These are phyloP conservation scores for Artomyces pyxidatus DNA, from an alignment of 768 basidiomycete species.

Conservation along the genomic window DNA sequence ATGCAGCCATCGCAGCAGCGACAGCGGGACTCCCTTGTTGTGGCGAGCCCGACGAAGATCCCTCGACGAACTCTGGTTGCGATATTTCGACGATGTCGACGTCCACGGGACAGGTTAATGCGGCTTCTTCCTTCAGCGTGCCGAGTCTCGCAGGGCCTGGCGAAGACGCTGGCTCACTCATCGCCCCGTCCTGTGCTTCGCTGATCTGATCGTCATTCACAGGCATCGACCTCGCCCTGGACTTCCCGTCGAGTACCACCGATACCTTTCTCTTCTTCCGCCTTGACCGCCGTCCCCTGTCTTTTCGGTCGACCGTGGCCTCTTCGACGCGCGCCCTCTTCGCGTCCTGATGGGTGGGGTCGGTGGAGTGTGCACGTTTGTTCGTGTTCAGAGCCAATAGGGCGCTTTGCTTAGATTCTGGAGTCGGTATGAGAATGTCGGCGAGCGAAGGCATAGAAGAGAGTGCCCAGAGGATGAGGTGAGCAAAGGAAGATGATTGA, in stretches of 20 bases:
- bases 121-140: too few species aligned
- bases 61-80: slow-evolving; percentile 1
- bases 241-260: slow-evolving; percentile 7
- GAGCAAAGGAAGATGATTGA: too few species aligned
- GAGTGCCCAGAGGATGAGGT: too few species aligned
- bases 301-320: slow-evolving; percentile 10
- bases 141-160: background rate
- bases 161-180: background rate
- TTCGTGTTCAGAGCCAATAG: too few species aligned
- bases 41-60: background rate
- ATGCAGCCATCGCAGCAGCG: too few species aligned
- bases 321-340: background rate
- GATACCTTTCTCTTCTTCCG: slow-evolving; percentile 22
- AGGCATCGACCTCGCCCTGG: background rate
- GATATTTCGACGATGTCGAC: too few species aligned
- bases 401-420: background rate
- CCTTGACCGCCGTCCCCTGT: slow-evolving; percentile 17
- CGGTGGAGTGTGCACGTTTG: background rate
- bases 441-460: background rate
- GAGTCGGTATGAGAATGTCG: background rate
- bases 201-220: background rate
- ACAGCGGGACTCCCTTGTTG: too few species aligned
- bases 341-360: background rate
- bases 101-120: too few species aligned
- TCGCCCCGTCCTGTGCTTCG: background rate